These are phyloP conservation scores for Draba incana DNA, from an alignment of 345 rosid genomes.

Conservation along the genomic window DNA sequence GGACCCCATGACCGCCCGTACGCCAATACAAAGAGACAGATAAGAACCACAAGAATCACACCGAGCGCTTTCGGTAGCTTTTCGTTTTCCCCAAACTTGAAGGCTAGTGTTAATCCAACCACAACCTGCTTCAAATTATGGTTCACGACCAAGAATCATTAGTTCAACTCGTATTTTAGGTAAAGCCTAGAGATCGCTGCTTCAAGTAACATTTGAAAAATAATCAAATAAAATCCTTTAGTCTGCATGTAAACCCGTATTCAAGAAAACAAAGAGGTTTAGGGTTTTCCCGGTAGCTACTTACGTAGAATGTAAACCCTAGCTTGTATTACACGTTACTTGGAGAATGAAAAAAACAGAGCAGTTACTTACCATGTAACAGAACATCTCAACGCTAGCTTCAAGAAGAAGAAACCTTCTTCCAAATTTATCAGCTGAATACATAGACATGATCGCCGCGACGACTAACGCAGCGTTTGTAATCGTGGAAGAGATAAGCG, in stretches of 20 bases:
- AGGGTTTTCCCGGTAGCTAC: neutral
- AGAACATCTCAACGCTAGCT: constrained; percentile 74
- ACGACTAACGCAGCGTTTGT: constrained; percentile 64
- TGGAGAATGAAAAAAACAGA: neutral
- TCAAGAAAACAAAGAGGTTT: neutral
- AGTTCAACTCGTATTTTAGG: too few relatives aligned
- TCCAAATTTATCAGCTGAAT: constrained; percentile 68
- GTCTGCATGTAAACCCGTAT: too few relatives aligned
- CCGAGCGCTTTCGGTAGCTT: constrained; percentile 50
- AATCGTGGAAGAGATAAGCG: constrained; percentile 63
- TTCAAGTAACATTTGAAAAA: too few relatives aligned
- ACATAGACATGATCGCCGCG: constrained; percentile 69
- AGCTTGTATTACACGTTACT: neutral
- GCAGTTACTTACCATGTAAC: constrained; percentile 59
- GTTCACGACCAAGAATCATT: too few relatives aligned
- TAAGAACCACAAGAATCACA: constrained; percentile 55
- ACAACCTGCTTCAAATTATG: constrained; percentile 44
- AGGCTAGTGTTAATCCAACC: constrained; percentile 62
- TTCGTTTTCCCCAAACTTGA: constrained; percentile 68
- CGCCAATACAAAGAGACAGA: constrained; percentile 74
- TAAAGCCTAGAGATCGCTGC: too few relatives aligned
- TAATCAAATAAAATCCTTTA: too few relatives aligned
- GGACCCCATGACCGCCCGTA: constrained; percentile 98
- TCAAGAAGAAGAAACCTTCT: constrained; percentile 79
- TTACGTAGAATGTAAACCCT: neutral